Evolutionary conservation across 768 basidiomycete species (phyloP), one percentile per base, ranked within the genome.

Genomic region (Termitomyces sp.): DNA sequence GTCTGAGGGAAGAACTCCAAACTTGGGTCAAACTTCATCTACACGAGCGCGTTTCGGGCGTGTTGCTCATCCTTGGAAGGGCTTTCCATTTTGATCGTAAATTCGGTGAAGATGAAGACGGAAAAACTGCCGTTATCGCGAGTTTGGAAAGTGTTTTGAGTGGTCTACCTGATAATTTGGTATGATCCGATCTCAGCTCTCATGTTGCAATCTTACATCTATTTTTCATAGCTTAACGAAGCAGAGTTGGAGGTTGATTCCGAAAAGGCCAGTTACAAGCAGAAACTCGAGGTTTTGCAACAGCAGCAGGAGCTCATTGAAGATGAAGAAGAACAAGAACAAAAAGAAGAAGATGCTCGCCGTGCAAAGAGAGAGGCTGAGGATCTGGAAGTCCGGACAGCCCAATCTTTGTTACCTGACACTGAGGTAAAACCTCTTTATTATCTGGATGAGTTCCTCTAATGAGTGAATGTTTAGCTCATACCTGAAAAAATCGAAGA

Each of bases 291-390:
- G 59, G 96, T 99, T 24, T 74, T 99, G 67, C 93, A 97, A 64
- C 92, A 99, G 64, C 97, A 99, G 70, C 92, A 99, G 68, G 97
- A 99, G 69, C 91, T 99, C 58, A 99, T 99, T 67, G 95, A 99
- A 67, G 97, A 99, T 69, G 97, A 99, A 72, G 85, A 94, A 60
- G 97, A 98, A 68, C 97, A 99, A 70, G 97, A 99, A 59, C 87
- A 95, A 71, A 89, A 94, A 73, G 92, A 93, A 68, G 90, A 93
- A 68, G 85, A 90, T 66, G 89, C 92, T n/a, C 86, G 93, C 41
- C 87, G 90, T 54, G 88, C 86, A 44, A 85, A 85, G 67, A 84
- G 85, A 63, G 92, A 90, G 70, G 82, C 85, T 22, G 87, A 84
- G 59, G 90, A 93, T 63, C 70, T 80, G 64, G 93, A 93, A 70